Conservation (phyloP, 2,329 filamentous ascomycete genomes). For the Colletotrichum graminicola region DNA sequence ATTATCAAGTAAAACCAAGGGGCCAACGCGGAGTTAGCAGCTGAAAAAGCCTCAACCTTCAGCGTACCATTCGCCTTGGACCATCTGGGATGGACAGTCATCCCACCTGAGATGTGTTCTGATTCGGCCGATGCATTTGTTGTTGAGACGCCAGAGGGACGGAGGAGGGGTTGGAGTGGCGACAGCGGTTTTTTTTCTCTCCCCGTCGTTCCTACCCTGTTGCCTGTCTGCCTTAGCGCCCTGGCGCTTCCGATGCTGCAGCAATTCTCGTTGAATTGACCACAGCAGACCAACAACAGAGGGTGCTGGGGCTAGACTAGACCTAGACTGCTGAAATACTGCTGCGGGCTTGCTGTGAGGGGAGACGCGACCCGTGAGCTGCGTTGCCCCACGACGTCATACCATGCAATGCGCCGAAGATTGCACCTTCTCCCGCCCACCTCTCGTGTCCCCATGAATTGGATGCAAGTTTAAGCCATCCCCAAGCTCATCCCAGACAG, state of each 20-base stretch:
- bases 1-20: slow-evolving; percentile 16
- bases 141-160: slow-evolving; percentile 32
- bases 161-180: slow-evolving; percentile 22
- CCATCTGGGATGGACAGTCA: slow-evolving; percentile 1
- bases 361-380: slow-evolving; percentile 20
- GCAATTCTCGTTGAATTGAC: slow-evolving; percentile 43
- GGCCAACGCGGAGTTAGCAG: slow-evolving; percentile 14
- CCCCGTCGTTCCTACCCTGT: slow-evolving; percentile 22
- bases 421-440: slow-evolving; percentile 27
- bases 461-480: slow-evolving; percentile 20
- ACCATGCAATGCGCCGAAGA: slow-evolving; percentile 23
- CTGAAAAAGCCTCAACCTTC: slow-evolving; percentile 31
- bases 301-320: neutral
- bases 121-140: slow-evolving; percentile 28
- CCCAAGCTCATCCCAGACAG: slow-evolving; percentile 27
- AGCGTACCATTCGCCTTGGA: slow-evolving; percentile 29
- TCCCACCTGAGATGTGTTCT: slow-evolving; percentile 2
- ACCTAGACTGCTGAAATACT: neutral
- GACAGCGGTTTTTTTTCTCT: slow-evolving; percentile 29
- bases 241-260: slow-evolving; percentile 21
- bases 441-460: slow-evolving; percentile 7
- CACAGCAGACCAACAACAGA: slow-evolving; percentile 23
- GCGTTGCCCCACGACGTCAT: slow-evolving; percentile 41
- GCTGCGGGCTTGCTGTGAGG: neutral
- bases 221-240: slow-evolving; percentile 21